Evolutionary conservation across 768 basidiomycete genomes (phyloP), one percentile per base, ranked within the genome.

Genomic region (Harrya chromipes): DNA sequence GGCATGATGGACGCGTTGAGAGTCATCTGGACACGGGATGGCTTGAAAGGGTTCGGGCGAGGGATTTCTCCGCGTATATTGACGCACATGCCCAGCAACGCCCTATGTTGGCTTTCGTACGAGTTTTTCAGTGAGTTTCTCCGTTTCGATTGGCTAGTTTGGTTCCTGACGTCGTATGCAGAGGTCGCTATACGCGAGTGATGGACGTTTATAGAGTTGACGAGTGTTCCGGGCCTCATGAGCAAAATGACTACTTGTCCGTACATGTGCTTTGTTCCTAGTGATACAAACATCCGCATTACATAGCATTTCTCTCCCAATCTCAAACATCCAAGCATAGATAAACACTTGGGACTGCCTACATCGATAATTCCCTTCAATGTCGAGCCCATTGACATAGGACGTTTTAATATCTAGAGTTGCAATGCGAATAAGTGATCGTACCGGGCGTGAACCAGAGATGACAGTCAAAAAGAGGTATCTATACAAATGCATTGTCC

Each of bases 51-150:
- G 0, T 92, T 98, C 62, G 74, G 77, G 46, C 77, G 97, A 58
- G 97, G 97, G 21, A 72, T 98, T 60, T 79, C 91, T 46, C 97
- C 97, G 7, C 81, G 97, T 40, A 84, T 99, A 44, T 72, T 98
- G 68, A 95, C 94, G 21, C 90, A 89, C 61, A 90, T 97, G 84
- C 97, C 97, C 6, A 94, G 90, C 65, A 97, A 95, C 46, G 97
- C 97, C 10, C 76, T 99, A 42, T 95, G 90, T 70, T 99, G 95
- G 97, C 74, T 94, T 66, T 94, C 93, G 46, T 94, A 97, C 63
- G 94, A 97, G 70, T 97, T 95, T 73, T 97, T 97, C 80, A 97
- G 94, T 95, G 67, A 73, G 94, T 84, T 43, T 45, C 41, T 10
- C 20, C 27, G 29, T 46, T 19, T 34, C 49, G 46, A 16, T 23